Evolutionary conservation across 371 early-diverging fungal species (phyloP), one percentile per base, ranked within the genome.

Genomic region (Mucor mucedo): DNA sequence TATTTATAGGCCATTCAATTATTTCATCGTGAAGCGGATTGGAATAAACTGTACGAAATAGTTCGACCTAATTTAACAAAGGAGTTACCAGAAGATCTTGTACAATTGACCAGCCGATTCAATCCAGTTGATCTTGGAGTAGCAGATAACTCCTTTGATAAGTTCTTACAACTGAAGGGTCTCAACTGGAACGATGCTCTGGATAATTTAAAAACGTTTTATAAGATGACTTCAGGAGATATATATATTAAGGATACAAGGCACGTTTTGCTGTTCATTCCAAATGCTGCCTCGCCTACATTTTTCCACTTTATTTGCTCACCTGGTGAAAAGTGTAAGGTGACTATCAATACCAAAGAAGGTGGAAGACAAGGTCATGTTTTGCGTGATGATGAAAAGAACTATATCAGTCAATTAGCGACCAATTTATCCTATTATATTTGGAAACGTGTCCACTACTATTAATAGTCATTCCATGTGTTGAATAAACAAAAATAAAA

Each of bases 1-100:
- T 49, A 14, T 39, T 14, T 38, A 30, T 63, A 79, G 79, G 72
- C 73, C 44, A 58, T 72, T 4, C 52, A 65, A 48, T 55, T 44
- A 16, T 72, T 64, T 39, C 74, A 72, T 10, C 57, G 65, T 39
- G 79, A 74, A 62, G 60, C 64, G 8, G 72, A 71, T 39, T 79
- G 79, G 79, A 76, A 72, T n/a, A 71, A 65, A 27, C 42, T 79
- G 4, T 76, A 72, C 27, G 68, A 69, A 33, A 59, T 66, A 16
- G 59, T 69, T 14, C 55, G 44, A 4, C 64, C 62, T 13, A 60
- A 40, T 44, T 55, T 35, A 10, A 41, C 44, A 5, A 55, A 62
- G 11, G 48, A 35, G 41, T 8, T 41, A 10, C 53, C 66, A 2
- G 45, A 68, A 9, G 66, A 54, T 21, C 39, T 67, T 9, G 30